phyloP scores from a whole-genome alignment of 2,329 filamentous ascomycete genomes.

The Graphium sp. region DNA sequence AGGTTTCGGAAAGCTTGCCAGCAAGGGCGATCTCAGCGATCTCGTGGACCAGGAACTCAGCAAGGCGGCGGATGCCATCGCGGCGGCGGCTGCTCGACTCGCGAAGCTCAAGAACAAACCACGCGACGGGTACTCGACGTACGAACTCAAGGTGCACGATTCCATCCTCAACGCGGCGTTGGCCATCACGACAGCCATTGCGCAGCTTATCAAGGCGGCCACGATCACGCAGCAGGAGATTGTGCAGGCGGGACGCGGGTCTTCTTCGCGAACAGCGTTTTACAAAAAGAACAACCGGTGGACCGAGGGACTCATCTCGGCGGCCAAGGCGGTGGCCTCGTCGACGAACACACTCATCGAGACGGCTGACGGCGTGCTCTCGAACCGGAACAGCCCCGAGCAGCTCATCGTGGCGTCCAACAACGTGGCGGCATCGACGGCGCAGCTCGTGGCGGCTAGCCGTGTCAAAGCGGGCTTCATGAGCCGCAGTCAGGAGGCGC shows the following conservation, averaged over 20 bases:
- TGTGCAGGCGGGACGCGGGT: constrained; percentile 79
- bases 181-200: constrained; percentile 87
- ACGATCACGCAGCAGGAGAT: constrained; percentile 92
- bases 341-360: constrained; percentile 96
- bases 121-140: constrained; percentile 87
- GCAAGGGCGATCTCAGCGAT: constrained; percentile 77
- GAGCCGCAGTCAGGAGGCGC: constrained; percentile 84
- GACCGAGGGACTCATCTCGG: constrained; percentile 95
- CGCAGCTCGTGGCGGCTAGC: constrained; percentile 87
- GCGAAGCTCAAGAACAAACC: constrained; percentile 92
- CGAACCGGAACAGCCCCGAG: constrained; percentile 80
- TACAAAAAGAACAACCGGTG: constrained; percentile 99
- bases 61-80: constrained; percentile 91
- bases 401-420: constrained; percentile 97
- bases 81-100: constrained; percentile 75
- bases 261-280: constrained; percentile 77
- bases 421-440: constrained; percentile 88
- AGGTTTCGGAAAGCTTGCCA: constrained; percentile 65
- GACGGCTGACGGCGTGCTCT: constrained; percentile 91
- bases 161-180: constrained; percentile 85
- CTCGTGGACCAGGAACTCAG: constrained; percentile 81
- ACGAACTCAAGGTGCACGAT: constrained; percentile 92
- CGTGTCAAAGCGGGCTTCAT: constrained; percentile 97
- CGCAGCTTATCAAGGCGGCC: constrained; percentile 85
- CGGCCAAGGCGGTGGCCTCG: constrained; percentile 84